Evolutionary conservation across 2,329 filamentous ascomycete genomes (phyloP).

Genomic region (Acrocalymma vagum): DNA sequence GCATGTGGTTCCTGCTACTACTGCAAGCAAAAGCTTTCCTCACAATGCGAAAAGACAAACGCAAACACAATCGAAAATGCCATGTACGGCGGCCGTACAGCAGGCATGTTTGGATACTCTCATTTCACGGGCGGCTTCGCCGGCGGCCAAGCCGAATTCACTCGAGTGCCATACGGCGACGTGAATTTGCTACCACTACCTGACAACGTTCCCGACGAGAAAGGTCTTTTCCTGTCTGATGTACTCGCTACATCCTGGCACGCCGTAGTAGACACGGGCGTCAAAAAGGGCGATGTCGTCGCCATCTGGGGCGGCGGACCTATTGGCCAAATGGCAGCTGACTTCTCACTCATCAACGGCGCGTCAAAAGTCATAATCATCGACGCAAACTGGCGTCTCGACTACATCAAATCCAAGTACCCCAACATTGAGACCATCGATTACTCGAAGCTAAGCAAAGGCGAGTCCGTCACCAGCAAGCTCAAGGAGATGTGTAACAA

Average conservation of each 20-base stretch:
- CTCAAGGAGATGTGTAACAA: slow-evolving; percentile 78
- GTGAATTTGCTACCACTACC: slow-evolving; percentile 84
- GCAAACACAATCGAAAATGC: slow-evolving; percentile 73
- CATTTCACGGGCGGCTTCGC: slow-evolving; percentile 87
- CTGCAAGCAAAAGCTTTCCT: slow-evolving; percentile 80
- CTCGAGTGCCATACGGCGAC: slow-evolving; percentile 81
- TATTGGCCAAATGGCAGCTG: slow-evolving; percentile 80
- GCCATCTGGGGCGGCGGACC: slow-evolving; percentile 89
- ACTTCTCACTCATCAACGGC: slow-evolving; percentile 74
- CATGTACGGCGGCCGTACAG: slow-evolving; percentile 81
- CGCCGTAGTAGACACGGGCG: slow-evolving; percentile 81
- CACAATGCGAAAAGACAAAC: slow-evolving; percentile 83
- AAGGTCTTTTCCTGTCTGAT: slow-evolving; percentile 81
- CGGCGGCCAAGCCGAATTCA: slow-evolving; percentile 87
- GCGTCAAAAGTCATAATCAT: slow-evolving; percentile 81
- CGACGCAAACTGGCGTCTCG: slow-evolving; percentile 76
- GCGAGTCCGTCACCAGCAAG: slow-evolving; percentile 72
- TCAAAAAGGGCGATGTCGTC: slow-evolving; percentile 79
- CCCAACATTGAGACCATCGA: slow-evolving; percentile 74
- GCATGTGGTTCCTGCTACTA: slow-evolving; percentile 75
- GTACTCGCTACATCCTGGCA: slow-evolving; percentile 83
- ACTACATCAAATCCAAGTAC: slow-evolving; percentile 71
- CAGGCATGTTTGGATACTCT: slow-evolving; percentile 68
- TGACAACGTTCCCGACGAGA: slow-evolving; percentile 82
- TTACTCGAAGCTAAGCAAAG: slow-evolving; percentile 69